Percentiles rank a stretch among this genome's conserved stretches.
phyloP scores from a whole-genome alignment of 257 asterid genomes.

The Lycium barbarum region DNA sequence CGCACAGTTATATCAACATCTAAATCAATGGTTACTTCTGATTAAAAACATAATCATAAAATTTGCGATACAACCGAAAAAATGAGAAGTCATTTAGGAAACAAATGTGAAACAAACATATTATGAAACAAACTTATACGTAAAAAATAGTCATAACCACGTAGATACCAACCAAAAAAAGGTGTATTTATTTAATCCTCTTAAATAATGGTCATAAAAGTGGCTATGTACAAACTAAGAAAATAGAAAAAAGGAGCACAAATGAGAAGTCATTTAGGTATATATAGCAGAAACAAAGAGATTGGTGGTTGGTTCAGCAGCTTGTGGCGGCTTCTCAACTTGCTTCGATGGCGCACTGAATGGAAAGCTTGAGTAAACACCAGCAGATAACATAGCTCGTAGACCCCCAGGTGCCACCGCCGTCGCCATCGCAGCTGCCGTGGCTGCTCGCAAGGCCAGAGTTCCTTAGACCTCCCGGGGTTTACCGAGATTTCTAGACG shows the following conservation, averaged over 20 bases:
- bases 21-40: background rate
- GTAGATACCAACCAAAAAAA: too few species aligned
- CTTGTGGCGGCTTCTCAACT: slow-evolving; percentile 62
- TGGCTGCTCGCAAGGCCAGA: slow-evolving; percentile 68
- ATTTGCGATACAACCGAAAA: background rate
- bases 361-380: slow-evolving; percentile 51
- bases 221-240: background rate
- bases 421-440: slow-evolving; percentile 20
- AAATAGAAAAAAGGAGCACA: background rate
- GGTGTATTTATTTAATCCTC: too few species aligned
- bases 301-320: slow-evolving; percentile 81
- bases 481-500: slow-evolving; percentile 9
- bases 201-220: background rate
- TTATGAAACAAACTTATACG: too few species aligned
- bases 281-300: slow-evolving; percentile 78
- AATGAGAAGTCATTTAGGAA: background rate
- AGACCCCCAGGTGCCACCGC: slow-evolving; percentile 48
- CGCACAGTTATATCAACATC: background rate
- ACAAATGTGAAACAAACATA: too few species aligned
- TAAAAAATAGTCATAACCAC: too few species aligned
- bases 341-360: slow-evolving; percentile 54
- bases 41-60: background rate
- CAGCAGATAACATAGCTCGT: slow-evolving; percentile 48
- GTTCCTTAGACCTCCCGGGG: slow-evolving; percentile 23
- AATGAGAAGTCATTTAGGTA: background rate